Evolutionary conservation across 2,329 filamentous ascomycete genomes (phyloP).

Genomic region (Piedraia hortae): DNA sequence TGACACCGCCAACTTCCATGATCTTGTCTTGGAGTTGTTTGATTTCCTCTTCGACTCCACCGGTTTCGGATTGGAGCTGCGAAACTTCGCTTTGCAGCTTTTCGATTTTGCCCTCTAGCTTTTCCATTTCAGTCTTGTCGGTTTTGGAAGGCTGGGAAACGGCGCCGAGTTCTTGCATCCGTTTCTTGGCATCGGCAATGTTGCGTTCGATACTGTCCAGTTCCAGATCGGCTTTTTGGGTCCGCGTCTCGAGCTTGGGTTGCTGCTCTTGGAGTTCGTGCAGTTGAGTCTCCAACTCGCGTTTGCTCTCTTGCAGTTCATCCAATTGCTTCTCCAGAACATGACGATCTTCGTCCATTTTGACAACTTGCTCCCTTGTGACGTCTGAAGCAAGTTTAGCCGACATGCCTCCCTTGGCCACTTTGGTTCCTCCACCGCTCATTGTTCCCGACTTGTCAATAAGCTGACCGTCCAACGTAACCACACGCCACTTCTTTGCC

Average conservation of each 20-base stretch:
- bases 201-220: slow-evolving; percentile 68
- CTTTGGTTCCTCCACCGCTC: slow-evolving; percentile 81
- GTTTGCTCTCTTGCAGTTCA: slow-evolving; percentile 60
- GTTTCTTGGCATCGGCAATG: slow-evolving; percentile 54
- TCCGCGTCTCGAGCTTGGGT: slow-evolving; percentile 62
- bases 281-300: slow-evolving; percentile 47
- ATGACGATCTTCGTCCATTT: slow-evolving; percentile 70
- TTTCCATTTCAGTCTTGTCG: slow-evolving; percentile 46
- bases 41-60: slow-evolving; percentile 76
- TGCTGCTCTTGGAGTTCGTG: slow-evolving; percentile 50
- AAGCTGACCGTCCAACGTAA: slow-evolving; percentile 79
- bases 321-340: slow-evolving; percentile 57
- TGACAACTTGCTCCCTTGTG: slow-evolving; percentile 63
- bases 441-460: slow-evolving; percentile 98
- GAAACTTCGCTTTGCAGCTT: slow-evolving; percentile 52
- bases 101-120: slow-evolving; percentile 50
- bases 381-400: slow-evolving; percentile 76
- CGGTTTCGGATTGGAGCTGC: slow-evolving; percentile 58
- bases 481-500: slow-evolving; percentile 77
- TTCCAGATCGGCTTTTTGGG: slow-evolving; percentile 75
- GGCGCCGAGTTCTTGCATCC: slow-evolving; percentile 56
- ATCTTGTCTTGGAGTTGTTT: slow-evolving; percentile 84
- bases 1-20: slow-evolving; percentile 91
- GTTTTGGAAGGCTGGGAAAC: slow-evolving; percentile 58
- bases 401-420: slow-evolving; percentile 85